These are phyloP conservation scores for Diaporthe velutina DNA, from an alignment of 2,329 filamentous ascomycete species.

Conservation along the genomic window DNA sequence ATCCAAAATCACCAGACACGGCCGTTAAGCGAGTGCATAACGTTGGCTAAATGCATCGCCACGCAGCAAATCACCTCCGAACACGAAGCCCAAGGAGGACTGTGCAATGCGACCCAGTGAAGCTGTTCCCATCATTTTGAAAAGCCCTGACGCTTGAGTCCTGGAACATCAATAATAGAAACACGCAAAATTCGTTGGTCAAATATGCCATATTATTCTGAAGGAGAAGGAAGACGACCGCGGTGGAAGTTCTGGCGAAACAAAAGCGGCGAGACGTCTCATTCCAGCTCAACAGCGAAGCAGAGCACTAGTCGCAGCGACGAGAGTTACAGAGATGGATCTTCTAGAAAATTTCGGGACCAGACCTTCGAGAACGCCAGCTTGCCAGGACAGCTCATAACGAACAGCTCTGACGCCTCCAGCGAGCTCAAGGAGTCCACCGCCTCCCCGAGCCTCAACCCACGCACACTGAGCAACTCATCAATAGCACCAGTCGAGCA, in stretches of 20 bases:
- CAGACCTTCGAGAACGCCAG: neutral
- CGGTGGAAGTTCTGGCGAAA: constrained; percentile 18
- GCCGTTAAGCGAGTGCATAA: neutral
- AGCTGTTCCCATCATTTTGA: too few species aligned
- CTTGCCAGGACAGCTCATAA: neutral
- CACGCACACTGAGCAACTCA: neutral
- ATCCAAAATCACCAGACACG: neutral
- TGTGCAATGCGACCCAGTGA: neutral
- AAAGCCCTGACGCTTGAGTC: neutral
- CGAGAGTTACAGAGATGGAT: neutral
- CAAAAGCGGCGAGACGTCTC: neutral
- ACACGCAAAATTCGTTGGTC: neutral
- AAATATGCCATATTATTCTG: neutral
- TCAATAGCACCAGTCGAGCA: constrained; percentile 18
- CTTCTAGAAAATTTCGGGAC: neutral
- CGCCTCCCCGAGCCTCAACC: neutral
- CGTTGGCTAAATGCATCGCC: neutral
- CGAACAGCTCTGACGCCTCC: neutral
- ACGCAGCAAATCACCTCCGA: neutral
- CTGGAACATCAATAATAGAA: neutral
- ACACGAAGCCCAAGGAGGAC: neutral
- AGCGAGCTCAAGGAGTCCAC: constrained; percentile 15
- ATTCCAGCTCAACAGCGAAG: neutral
- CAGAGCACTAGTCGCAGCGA: constrained; percentile 13
- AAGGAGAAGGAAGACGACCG: neutral